Percentiles rank a stretch among this genome's conserved stretches.
phyloP scores from a whole-genome alignment of 2,329 filamentous ascomycete species.

The Colletotrichum theobromicola region DNA sequence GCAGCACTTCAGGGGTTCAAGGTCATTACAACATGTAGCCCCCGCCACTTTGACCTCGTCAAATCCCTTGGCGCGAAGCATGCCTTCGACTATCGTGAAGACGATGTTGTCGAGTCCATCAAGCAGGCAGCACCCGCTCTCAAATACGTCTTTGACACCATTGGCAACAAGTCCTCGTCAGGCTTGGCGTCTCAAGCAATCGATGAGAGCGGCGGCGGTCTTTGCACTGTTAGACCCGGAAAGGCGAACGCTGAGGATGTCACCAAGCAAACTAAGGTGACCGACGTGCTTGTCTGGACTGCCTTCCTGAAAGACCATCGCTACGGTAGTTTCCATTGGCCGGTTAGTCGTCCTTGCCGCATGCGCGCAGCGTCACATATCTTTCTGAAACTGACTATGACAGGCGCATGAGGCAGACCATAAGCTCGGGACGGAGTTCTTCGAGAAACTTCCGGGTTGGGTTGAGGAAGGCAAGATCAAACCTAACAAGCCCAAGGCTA shows the following conservation, averaged over 20 bases:
- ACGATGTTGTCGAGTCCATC: conserved; percentile 39
- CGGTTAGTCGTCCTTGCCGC: conserved; percentile 29
- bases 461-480: conserved; percentile 38
- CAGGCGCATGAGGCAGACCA: conserved; percentile 40
- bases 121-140: conserved; percentile 33
- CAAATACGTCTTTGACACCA: conserved; percentile 45
- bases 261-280: conserved; percentile 35
- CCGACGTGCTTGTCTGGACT: conserved; percentile 48
- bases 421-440: conserved; percentile 39
- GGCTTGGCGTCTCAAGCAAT: conserved; percentile 34
- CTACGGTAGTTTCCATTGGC: conserved; percentile 39
- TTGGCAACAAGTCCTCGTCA: conserved; percentile 43
- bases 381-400: not conserved
- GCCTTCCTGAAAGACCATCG: conserved; percentile 43
- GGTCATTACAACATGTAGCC: conserved; percentile 39
- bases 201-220: conserved; percentile 26
- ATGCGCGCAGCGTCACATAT: rapidly evolving
- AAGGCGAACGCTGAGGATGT: conserved; percentile 43
- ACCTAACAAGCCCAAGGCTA: conserved; percentile 34
- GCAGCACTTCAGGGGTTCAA: conserved; percentile 35
- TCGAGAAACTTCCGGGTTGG: conserved; percentile 37
- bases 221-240: conserved; percentile 47
- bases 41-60: conserved; percentile 34
- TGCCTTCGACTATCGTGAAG: conserved; percentile 45
- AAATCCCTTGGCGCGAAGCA: conserved; percentile 35